These are phyloP conservation scores for Betula pendula DNA, from an alignment of 306 rosid species.

Conservation along the genomic window DNA sequence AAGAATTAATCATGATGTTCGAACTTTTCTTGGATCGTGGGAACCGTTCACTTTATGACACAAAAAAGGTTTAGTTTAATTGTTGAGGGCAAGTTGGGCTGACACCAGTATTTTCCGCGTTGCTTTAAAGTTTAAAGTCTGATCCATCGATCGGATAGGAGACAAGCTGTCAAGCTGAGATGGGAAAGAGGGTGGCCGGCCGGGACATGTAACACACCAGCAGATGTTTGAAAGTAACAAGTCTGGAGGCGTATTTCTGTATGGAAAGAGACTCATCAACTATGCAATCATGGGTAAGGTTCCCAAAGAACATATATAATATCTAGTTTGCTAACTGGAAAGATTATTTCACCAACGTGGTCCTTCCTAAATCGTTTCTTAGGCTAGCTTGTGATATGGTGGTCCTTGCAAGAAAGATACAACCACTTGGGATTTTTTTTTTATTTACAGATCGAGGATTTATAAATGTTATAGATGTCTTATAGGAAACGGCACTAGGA, in stretches of 20 bases:
- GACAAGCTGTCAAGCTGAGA: background rate
- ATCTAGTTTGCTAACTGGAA: conserved; percentile 26
- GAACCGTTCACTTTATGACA: background rate
- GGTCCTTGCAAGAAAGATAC: conserved; percentile 9
- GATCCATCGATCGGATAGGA: conserved; percentile 1
- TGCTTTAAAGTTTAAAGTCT: too few relatives aligned
- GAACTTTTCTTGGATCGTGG: background rate
- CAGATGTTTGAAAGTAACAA: conserved; percentile 36
- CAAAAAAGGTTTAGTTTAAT: background rate
- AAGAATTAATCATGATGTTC: background rate
- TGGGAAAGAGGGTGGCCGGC: background rate
- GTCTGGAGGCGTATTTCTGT: conserved; percentile 21
- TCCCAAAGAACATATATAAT: conserved; percentile 21
- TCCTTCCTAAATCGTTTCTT: conserved; percentile 32
- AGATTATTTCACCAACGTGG: conserved; percentile 35
- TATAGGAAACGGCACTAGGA: too few relatives aligned
- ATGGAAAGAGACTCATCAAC: conserved; percentile 34
- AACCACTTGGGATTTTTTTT: too few relatives aligned
- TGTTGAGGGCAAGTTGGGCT: background rate
- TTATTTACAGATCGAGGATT: too few relatives aligned
- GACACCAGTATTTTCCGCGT: background rate
- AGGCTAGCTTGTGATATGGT: background rate
- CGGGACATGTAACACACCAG: conserved; percentile 15
- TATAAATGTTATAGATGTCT: too few relatives aligned
- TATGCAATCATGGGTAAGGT: conserved; percentile 27